These are phyloP conservation scores for Solanum lycopersicoides DNA, from an alignment of 257 asterid species.

Conservation along the genomic window DNA sequence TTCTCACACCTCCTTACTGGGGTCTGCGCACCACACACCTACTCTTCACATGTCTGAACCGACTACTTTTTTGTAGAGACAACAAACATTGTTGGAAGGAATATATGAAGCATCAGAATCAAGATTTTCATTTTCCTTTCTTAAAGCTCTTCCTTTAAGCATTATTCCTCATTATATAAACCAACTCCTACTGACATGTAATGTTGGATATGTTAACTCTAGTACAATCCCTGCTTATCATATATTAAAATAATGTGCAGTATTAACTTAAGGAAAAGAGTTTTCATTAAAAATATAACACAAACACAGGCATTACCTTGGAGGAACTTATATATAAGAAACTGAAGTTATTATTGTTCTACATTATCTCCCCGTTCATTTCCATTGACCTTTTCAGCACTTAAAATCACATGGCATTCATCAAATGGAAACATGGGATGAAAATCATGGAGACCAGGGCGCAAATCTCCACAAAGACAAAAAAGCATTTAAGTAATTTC, in stretches of 20 bases:
- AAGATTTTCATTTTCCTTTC: neutral
- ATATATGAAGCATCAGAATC: neutral
- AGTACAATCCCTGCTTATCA: neutral
- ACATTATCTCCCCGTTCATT: neutral
- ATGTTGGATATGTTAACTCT: neutral
- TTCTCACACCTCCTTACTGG: neutral
- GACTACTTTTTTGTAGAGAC: neutral
- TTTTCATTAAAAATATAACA: neutral
- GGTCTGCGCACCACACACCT: neutral
- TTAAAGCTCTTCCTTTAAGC: neutral
- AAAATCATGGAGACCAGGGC: neutral
- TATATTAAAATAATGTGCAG: neutral
- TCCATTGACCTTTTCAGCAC: neutral
- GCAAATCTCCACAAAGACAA: neutral
- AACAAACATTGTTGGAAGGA: neutral
- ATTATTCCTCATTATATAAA: neutral
- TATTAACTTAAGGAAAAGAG: neutral
- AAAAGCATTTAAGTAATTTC: neutral
- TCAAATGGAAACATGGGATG: neutral
- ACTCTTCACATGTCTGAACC: neutral
- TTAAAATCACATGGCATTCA: neutral
- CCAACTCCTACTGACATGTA: neutral
- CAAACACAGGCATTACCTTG: neutral
- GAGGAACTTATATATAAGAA: neutral
- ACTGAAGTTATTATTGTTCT: neutral